Conservation (phyloP, 2,329 filamentous ascomycete species). For the Cytospora piceicola region DNA sequence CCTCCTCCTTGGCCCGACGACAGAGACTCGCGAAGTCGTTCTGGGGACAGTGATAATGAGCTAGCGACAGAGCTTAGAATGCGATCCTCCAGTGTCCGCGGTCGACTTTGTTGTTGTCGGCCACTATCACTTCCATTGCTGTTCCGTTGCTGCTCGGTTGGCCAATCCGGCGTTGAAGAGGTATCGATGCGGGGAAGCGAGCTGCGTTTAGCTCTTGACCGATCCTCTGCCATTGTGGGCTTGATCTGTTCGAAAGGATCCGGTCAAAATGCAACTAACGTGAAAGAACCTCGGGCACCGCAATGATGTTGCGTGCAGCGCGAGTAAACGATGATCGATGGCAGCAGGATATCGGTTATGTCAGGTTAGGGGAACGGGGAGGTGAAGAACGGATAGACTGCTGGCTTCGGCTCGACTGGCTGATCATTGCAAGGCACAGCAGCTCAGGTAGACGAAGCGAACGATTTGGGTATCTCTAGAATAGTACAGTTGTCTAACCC, state of each 20-base stretch:
- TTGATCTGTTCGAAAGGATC: neutral
- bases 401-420: slow-evolving; percentile 14
- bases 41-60: slow-evolving; percentile 27
- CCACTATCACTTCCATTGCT: neutral
- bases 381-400: slow-evolving; percentile 10
- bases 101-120: slow-evolving; percentile 13
- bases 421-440: slow-evolving; percentile 22
- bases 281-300: slow-evolving; percentile 1
- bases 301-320: slow-evolving; percentile 3
- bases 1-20: slow-evolving; percentile 13
- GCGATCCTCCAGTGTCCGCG: slow-evolving; percentile 27
- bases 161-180: slow-evolving; percentile 8
- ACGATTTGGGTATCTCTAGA: slow-evolving; percentile 25
- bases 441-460: slow-evolving; percentile 2
- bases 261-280: neutral
- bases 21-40: slow-evolving; percentile 24
- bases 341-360: neutral
- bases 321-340: neutral
- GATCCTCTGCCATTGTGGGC: slow-evolving; percentile 26
- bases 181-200: slow-evolving; percentile 26
- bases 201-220: slow-evolving; percentile 22
- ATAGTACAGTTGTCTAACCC: slow-evolving; percentile 18
- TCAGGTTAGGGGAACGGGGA: slow-evolving; percentile 2
- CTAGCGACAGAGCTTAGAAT: slow-evolving; percentile 27
- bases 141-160: slow-evolving; percentile 7